phyloP scores from a whole-genome alignment of 169 alveolate genomes.

The Cryptosporidium felis region DNA sequence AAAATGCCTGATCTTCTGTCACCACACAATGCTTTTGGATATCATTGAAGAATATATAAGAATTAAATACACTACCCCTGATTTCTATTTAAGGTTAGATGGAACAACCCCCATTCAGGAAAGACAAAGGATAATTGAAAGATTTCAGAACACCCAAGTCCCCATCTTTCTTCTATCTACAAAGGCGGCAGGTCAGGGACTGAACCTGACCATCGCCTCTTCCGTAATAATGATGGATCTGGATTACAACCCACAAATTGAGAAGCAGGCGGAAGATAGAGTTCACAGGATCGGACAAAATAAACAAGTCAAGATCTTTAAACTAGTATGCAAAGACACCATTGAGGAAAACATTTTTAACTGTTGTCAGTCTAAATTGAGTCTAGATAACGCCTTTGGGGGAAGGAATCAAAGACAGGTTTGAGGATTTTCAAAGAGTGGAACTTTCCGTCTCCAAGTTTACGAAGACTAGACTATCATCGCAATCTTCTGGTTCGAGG shows the following conservation, averaged over 20 bases:
- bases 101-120: constrained; percentile 95
- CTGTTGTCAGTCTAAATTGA: constrained; percentile 83
- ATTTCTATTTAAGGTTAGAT: constrained; percentile 88
- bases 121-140: constrained; percentile 85
- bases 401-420: constrained; percentile 74
- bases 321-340: constrained; percentile 87
- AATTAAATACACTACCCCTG: constrained; percentile 72
- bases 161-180: constrained; percentile 94
- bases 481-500: no score
- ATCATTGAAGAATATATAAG: constrained; percentile 85
- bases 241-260: constrained; percentile 94
- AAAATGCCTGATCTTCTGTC: constrained; percentile 91
- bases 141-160: constrained; percentile 81
- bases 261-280: constrained; percentile 93
- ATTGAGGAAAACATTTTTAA: constrained; percentile 89
- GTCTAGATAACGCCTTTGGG: constrained; percentile 84
- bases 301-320: constrained; percentile 88
- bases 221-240: constrained; percentile 95
- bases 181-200: constrained; percentile 99
- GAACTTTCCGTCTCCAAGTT: no score
- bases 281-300: constrained; percentile 93
- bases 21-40: constrained; percentile 90
- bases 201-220: constrained; percentile 96
- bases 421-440: no score
- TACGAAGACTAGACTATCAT: no score